Evolutionary conservation across 1,139 yeast genomes (phyloP).

Genomic region (Diutina sp.): DNA sequence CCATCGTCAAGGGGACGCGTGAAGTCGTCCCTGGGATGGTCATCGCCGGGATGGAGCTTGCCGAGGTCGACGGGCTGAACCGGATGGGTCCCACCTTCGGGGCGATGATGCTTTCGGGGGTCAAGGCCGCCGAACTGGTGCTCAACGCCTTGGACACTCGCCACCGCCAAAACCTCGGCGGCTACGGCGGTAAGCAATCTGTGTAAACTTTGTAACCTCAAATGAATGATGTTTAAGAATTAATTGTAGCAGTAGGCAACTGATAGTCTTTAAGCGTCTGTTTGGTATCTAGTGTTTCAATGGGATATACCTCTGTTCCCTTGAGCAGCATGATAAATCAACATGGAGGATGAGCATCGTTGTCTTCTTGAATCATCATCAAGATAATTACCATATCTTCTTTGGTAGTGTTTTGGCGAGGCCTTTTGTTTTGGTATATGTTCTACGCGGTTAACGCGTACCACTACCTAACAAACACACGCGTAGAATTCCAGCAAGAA

Average conservation of each 20-base stretch:
- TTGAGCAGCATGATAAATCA: too few relatives aligned
- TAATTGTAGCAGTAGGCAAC: background rate
- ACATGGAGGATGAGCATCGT: too few relatives aligned
- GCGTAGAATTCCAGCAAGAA: too few relatives aligned
- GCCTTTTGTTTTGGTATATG: too few relatives aligned
- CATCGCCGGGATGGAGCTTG: constrained; percentile 73
- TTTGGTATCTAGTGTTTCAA: too few relatives aligned
- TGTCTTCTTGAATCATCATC: too few relatives aligned
- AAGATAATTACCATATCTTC: too few relatives aligned
- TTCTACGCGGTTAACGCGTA: too few relatives aligned
- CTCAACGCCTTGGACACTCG: constrained; percentile 31
- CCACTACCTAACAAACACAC: too few relatives aligned
- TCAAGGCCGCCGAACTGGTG: constrained; percentile 59
- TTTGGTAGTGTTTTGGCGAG: too few relatives aligned
- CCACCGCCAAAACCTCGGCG: background rate
- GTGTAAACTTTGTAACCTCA: background rate
- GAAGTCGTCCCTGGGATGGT: constrained; percentile 62
- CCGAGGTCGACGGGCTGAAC: constrained; percentile 66
- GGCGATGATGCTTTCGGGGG: constrained; percentile 69
- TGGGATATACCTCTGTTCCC: too few relatives aligned
- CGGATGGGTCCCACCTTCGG: constrained; percentile 84
- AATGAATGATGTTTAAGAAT: background rate
- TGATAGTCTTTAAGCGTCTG: too few relatives aligned
- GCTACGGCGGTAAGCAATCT: background rate
- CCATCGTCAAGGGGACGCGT: constrained; percentile 59